Evolutionary conservation across 139 green algal species (phyloP).

Genomic region (Chlamydomonas incerta): DNA sequence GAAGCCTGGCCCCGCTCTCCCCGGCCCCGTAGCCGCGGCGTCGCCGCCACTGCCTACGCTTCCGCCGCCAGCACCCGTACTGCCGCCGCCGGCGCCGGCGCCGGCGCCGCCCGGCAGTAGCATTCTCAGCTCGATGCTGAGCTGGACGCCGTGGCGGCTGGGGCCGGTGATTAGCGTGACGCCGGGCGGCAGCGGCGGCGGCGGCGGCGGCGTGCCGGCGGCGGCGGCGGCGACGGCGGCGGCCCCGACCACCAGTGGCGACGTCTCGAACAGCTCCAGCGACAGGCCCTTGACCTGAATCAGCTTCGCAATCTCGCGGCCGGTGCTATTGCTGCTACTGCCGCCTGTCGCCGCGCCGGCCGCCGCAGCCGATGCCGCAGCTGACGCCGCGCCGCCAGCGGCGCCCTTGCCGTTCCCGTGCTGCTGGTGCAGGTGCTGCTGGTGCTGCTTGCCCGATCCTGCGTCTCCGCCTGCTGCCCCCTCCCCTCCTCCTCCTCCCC

Average conservation of each 20-base stretch:
- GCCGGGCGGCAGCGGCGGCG: neutral
- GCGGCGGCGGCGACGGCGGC: neutral
- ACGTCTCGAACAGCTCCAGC: conserved; percentile 61
- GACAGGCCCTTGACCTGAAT: conserved; percentile 58
- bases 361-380: conserved; percentile 5
- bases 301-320: conserved; percentile 55
- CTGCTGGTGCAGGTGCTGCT: neutral
- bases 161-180: conserved; percentile 29
- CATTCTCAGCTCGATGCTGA: conserved; percentile 23
- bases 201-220: neutral
- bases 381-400: neutral
- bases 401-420: no score
- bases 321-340: neutral
- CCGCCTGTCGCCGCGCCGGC: neutral
- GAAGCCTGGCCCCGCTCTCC: no score
- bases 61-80: no score
- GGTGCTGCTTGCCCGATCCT: neutral
- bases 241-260: conserved; percentile 1
- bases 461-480: no score
- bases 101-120: neutral
- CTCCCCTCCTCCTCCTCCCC: neutral
- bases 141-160: conserved; percentile 21
- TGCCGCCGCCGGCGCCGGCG: no score
- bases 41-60: no score
- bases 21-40: no score